Conservation (phyloP, 345 rosid species). For the Aquilaria sinensis region DNA sequence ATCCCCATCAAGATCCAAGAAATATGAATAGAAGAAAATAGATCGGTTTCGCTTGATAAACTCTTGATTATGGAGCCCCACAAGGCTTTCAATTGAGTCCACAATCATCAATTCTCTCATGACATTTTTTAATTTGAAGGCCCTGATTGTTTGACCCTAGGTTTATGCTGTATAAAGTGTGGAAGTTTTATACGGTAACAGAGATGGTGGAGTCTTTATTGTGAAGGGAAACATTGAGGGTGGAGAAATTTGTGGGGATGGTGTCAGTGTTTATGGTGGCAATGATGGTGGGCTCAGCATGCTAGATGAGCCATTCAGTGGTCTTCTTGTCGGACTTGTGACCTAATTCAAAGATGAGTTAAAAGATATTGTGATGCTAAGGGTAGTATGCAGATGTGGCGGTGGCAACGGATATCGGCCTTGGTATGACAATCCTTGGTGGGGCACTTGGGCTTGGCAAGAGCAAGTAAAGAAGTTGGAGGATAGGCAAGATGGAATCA, state of each 20-base stretch:
- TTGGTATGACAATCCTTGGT: constrained; percentile 78
- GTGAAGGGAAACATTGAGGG: constrained; percentile 62
- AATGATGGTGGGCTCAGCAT: constrained; percentile 74
- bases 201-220: constrained; percentile 52
- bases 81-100: no score
- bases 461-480: constrained; percentile 7
- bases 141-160: no score
- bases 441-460: constrained; percentile 40
- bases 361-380: constrained; percentile 80
- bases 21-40: no score
- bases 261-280: constrained; percentile 77
- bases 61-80: no score
- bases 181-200: constrained; percentile 45
- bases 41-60: no score
- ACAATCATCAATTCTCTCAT: no score
- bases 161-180: no score
- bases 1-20: no score
- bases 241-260: constrained; percentile 78
- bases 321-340: constrained; percentile 85
- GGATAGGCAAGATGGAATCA: neutral
- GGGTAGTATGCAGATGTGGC: constrained; percentile 77
- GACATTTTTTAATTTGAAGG: no score
- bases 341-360: constrained; percentile 62
- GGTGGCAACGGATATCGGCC: constrained; percentile 67
- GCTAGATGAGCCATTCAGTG: constrained; percentile 75